A percentile compares a stretch with the other conserved stretches of the same genome.
phyloP scores from a whole-genome alignment of 1,284 basidiomycete species.

The Tetrapyrgos nigripes region DNA sequence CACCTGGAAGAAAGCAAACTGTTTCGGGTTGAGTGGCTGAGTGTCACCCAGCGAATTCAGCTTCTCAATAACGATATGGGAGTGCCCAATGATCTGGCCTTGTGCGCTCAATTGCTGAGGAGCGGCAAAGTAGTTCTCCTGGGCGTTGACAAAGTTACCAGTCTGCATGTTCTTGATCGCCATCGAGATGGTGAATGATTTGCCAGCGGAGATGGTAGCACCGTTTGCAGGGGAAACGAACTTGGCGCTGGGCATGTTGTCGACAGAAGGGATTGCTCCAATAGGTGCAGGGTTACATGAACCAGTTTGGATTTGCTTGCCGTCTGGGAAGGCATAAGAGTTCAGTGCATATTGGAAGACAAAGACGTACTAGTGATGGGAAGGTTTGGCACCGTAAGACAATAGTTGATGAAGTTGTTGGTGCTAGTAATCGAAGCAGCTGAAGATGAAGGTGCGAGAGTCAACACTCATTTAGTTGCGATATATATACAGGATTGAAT shows the following conservation, averaged over 20 bases:
- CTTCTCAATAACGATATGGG: slow-evolving; percentile 62
- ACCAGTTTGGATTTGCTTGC: slow-evolving; percentile 12
- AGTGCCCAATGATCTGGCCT: slow-evolving; percentile 61
- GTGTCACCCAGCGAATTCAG: slow-evolving; percentile 51
- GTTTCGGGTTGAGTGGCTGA: slow-evolving; percentile 50
- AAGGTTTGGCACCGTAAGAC: slow-evolving; percentile 30
- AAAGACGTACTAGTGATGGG: slow-evolving; percentile 24
- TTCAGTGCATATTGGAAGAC: background rate
- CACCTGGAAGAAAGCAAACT: slow-evolving; percentile 66
- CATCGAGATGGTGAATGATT: slow-evolving; percentile 48
- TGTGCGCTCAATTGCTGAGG: slow-evolving; percentile 60
- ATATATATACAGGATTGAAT: too few species aligned
- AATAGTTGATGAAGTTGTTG: slow-evolving; percentile 67
- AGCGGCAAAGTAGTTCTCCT: slow-evolving; percentile 62
- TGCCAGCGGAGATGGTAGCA: slow-evolving; percentile 50
- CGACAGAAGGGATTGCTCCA: slow-evolving; percentile 12
- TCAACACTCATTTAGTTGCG: too few species aligned
- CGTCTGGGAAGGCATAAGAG: background rate
- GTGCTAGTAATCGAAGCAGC: slow-evolving; percentile 52
- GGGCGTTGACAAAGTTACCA: slow-evolving; percentile 62
- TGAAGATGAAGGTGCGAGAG: slow-evolving; percentile 20
- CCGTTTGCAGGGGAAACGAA: slow-evolving; percentile 58
- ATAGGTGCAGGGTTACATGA: slow-evolving; percentile 20
- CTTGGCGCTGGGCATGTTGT: slow-evolving; percentile 60
- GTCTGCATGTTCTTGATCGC: slow-evolving; percentile 56